Base-by-base conservation (phyloP, 2,329 filamentous ascomycete species). In the Colletotrichum cereale region DNA sequence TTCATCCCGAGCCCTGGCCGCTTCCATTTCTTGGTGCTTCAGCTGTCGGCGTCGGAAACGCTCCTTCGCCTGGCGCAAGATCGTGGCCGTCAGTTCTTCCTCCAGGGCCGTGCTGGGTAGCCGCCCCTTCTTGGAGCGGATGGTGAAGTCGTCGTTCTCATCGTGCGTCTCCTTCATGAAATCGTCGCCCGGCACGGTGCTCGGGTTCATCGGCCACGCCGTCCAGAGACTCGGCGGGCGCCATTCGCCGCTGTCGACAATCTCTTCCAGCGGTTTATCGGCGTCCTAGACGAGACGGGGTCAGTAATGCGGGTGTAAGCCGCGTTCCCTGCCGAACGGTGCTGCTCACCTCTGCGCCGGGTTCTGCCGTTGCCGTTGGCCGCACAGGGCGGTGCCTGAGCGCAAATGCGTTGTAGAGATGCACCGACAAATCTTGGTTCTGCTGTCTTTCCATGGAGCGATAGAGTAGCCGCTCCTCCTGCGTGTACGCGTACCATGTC, bases 391-490 rank as follows among this genome's bases (percentile, higher is more conserved):
- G 82, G 44, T 83, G 82, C 79, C 92, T 94, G 66, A 97, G 83
- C 44, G 87, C 87, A 81, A 92, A 92, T 0, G 92, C 86, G 80
- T 96, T 94, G 82, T 93, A 97, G 6, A 98, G 83, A 82, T 97
- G 95, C 55, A 91, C 82, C 0, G 89, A 86, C 14, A 98, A 83
- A 78, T 98, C 91, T 64, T 87, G 84, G 48, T 91, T 88, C 44
- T 89, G 85, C 21, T 90, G 79, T 56, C 89, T 86, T 69, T 91
- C 87, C 66, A 97, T 83, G 10, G 91, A 90, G 6, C 86, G 83
- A 69, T 88, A 87, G 2, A 93, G 85, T 10, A 86, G 85, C 18
- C 91, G 87, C 71, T 95, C 93, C 40, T 87, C 82, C 61, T 85
- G 83, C 2, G 91, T 94, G 68, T 89, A 82, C 12, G 80, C 77